phyloP scores from a whole-genome alignment of 2,329 filamentous ascomycete genomes.

The Trichoderma sp. region DNA sequence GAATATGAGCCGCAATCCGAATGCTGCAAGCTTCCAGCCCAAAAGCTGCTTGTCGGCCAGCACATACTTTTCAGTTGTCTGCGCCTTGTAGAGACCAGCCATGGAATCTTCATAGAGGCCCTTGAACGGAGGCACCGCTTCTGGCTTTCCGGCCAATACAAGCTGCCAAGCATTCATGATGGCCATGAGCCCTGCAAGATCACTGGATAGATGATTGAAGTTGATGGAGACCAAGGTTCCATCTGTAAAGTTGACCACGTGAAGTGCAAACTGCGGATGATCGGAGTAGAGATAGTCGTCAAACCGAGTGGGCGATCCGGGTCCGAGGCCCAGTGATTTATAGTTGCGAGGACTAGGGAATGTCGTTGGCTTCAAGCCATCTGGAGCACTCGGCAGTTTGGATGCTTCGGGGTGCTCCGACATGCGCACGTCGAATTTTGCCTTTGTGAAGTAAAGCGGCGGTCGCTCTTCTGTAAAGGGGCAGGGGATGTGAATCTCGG shows the following conservation, averaged over 20 bases:
- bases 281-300: slow-evolving; percentile 15
- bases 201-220: slow-evolving; percentile 1
- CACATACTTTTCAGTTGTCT: background rate
- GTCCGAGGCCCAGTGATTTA: background rate
- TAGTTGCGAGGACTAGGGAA: slow-evolving; percentile 6
- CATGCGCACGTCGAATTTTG: slow-evolving; percentile 8
- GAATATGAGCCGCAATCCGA: slow-evolving; percentile 13
- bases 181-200: slow-evolving; percentile 14
- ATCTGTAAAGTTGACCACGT: slow-evolving; percentile 13
- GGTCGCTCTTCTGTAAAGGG: slow-evolving; percentile 8
- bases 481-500: slow-evolving; percentile 15
- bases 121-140: slow-evolving; percentile 19
- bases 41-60: slow-evolving; percentile 4
- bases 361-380: background rate
- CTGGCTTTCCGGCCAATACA: slow-evolving; percentile 9
- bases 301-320: slow-evolving; percentile 6
- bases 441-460: slow-evolving; percentile 20
- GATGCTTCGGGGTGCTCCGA: slow-evolving; percentile 17
- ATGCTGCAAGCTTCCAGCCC: background rate
- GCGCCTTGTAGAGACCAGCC: background rate
- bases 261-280: background rate
- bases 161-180: slow-evolving; percentile 18
- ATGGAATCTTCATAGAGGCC: slow-evolving; percentile 7
- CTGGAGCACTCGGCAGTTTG: background rate
- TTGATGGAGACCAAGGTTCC: background rate